phyloP scores from a whole-genome alignment of 345 rosid species.

The Rhodomyrtus tomentosa region DNA sequence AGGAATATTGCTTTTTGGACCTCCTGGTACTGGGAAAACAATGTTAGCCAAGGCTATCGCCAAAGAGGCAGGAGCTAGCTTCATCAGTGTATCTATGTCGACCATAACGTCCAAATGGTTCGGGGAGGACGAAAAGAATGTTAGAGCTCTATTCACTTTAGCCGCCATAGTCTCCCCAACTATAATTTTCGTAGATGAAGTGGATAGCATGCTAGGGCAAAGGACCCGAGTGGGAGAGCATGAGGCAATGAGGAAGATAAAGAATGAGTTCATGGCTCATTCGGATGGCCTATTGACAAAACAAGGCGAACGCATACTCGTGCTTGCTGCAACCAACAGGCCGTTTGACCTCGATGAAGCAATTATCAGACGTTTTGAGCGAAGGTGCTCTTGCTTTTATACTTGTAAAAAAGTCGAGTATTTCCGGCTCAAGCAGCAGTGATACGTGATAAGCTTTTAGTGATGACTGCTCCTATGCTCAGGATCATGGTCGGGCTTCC shows the following conservation, averaged over 20 bases:
- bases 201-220: conserved; percentile 98
- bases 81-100: conserved; percentile 93
- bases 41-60: conserved; percentile 98
- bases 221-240: conserved; percentile 88
- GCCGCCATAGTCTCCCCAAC: conserved; percentile 93
- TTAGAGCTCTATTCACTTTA: conserved; percentile 79
- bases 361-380: conserved; percentile 81
- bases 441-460: background rate
- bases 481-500: conserved; percentile 89
- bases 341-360: conserved; percentile 98
- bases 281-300: conserved; percentile 90
- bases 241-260: conserved; percentile 50
- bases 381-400: conserved; percentile 37
- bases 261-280: conserved; percentile 29
- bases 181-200: conserved; percentile 90
- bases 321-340: conserved; percentile 93
- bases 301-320: conserved; percentile 71
- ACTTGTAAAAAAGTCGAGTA: background rate
- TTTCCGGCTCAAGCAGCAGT: background rate
- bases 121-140: conserved; percentile 97
- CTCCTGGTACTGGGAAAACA: conserved; percentile 97
- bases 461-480: background rate
- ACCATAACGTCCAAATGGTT: conserved; percentile 97
- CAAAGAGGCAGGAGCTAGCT: conserved; percentile 91
- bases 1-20: conserved; percentile 95